These are phyloP conservation scores for Colletotrichum lupini DNA, from an alignment of 2,329 filamentous ascomycete species.

Conservation along the genomic window DNA sequence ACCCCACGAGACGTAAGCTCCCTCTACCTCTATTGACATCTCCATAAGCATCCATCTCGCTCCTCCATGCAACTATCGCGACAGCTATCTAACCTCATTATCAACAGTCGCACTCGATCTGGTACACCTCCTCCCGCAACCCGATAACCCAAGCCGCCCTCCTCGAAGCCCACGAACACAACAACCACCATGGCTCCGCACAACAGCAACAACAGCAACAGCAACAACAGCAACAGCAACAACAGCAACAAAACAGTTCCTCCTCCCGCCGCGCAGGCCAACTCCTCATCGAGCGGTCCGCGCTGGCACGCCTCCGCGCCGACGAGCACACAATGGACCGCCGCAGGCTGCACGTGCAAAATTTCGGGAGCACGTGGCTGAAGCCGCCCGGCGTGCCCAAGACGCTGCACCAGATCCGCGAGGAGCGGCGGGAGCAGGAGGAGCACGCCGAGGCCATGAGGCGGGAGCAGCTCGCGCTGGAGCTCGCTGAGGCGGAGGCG, in stretches of 20 bases:
- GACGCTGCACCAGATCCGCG: slow-evolving; percentile 88
- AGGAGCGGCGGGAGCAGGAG: slow-evolving; percentile 88
- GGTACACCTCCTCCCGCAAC: slow-evolving; percentile 75
- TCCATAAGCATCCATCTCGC: not conserved
- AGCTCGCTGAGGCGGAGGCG: slow-evolving; percentile 76
- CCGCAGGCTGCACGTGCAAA: slow-evolving; percentile 83
- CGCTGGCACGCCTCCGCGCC: slow-evolving; percentile 74
- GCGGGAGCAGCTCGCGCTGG: slow-evolving; percentile 76
- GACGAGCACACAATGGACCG: slow-evolving; percentile 83
- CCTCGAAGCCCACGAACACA: slow-evolving; percentile 45
- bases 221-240: slow-evolving; percentile 40
- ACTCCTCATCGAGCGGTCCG: slow-evolving; percentile 65
- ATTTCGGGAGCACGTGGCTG: slow-evolving; percentile 91
- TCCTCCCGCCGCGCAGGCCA: slow-evolving; percentile 49
- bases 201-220: slow-evolving; percentile 38
- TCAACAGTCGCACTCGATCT: slow-evolving; percentile 75
- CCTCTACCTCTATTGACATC: not conserved
- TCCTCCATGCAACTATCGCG: not conserved
- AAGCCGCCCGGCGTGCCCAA: slow-evolving; percentile 89
- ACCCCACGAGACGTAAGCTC: slow-evolving; percentile 75
- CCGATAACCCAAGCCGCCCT: slow-evolving; percentile 51
- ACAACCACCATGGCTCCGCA: slow-evolving; percentile 41
- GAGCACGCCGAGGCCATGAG: slow-evolving; percentile 83
- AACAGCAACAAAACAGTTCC: slow-evolving; percentile 37
- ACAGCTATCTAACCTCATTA: slow-evolving; percentile 30